Evolutionary conservation across 1,139 yeast species (phyloP), one percentile per base, ranked within the genome.

Genomic region (Debaryomycetaceae sp.): DNA sequence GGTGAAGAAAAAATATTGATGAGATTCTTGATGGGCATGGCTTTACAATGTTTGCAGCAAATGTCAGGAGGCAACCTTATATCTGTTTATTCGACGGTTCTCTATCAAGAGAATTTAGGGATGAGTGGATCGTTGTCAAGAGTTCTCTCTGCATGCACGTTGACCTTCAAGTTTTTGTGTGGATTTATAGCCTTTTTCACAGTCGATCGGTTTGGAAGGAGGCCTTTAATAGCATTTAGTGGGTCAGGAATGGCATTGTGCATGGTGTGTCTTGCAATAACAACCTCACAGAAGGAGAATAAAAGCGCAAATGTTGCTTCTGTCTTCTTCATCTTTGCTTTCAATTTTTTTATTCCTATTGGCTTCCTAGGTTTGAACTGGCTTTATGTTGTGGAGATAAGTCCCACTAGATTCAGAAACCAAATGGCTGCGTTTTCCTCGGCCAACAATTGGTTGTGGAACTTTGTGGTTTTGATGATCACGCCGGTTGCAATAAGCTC

Each of bases 391-490:
- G 18, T 11, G 18, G 34, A 32, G 18, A 32, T 32, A 7, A 17
- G 24, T 4, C 34, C 34, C 5, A 18, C 34, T 17, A 18, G 18
- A 11, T 18, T 11, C 5, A 17, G 34, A 13, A 32, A 11, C 9
- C n/a, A 32, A 13, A 32, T 32, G 16, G 13, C 24, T 17, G 32
- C 34, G 9, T 17, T 32, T 6, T 24, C 18, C 24, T 17, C 24
- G 16, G 34, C 24, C n/a, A 32, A 32, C 18, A 32, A 32, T 16
- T 32, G 34, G 34, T 17, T 32, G 4, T 32, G 34, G 34, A 32
- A 32, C 18, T 32, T 32, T 9, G 19, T 32, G 16, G 34, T 32
- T 7, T 67, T 61, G 19, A 60, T 66, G 70, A 59, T 65, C 32
- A 62, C 70, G 4, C 34, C 29, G 5, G 30, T 32, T 6, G 34